These are phyloP conservation scores for Thielaviopsis ethacetica DNA, from an alignment of 2,329 filamentous ascomycete species.

Conservation along the genomic window DNA sequence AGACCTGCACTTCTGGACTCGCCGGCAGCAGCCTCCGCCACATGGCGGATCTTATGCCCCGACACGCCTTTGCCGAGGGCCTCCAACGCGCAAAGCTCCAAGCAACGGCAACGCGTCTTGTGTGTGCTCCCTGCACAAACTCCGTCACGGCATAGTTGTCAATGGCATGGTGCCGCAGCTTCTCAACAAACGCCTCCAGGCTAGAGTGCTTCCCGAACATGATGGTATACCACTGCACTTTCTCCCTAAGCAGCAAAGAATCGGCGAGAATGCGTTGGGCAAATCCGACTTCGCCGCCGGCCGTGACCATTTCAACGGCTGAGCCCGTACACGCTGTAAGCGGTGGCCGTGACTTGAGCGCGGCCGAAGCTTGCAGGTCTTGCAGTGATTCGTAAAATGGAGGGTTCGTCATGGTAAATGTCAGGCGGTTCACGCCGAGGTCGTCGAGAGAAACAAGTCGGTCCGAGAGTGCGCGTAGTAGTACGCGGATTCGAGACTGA, in stretches of 20 bases:
- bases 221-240: constrained; percentile 73
- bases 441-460: constrained; percentile 48
- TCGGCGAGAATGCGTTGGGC: constrained; percentile 55
- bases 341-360: constrained; percentile 49
- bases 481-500: constrained; percentile 44
- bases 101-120: constrained; percentile 69
- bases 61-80: constrained; percentile 33
- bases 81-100: constrained; percentile 67
- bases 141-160: constrained; percentile 70
- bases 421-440: constrained; percentile 34
- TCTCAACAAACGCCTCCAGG: constrained; percentile 43
- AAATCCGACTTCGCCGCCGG: constrained; percentile 64
- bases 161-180: constrained; percentile 38
- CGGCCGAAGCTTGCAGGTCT: constrained; percentile 51
- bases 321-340: constrained; percentile 63
- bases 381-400: constrained; percentile 71
- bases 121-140: constrained; percentile 62
- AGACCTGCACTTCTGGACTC: constrained; percentile 23
- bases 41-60: constrained; percentile 25
- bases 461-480: constrained; percentile 34
- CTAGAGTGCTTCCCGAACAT: constrained; percentile 76
- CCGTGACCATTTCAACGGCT: constrained; percentile 68
- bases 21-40: constrained; percentile 29
- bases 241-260: constrained; percentile 39
- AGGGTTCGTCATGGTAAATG: constrained; percentile 88